Percentiles rank a stretch among this genome's conserved stretches.
These are phyloP conservation scores for Canna indica DNA, from an alignment of 176 grass and related monocot species.

Conservation along the genomic window DNA sequence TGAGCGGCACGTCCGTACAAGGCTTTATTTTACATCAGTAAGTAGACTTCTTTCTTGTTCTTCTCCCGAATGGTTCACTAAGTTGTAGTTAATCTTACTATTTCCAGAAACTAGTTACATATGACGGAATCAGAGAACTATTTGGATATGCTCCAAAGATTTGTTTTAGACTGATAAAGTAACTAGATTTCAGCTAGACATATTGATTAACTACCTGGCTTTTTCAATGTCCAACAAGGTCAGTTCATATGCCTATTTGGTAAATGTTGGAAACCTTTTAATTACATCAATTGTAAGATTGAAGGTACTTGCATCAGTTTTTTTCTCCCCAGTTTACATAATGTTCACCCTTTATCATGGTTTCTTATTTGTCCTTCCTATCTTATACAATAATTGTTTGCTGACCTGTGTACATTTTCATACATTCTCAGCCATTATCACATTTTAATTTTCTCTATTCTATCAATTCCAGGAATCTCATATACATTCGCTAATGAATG, in stretches of 20 bases:
- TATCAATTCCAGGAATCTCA: slow-evolving; percentile 62
- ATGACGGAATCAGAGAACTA: too few relatives aligned
- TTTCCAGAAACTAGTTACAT: background rate
- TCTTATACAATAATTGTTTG: background rate
- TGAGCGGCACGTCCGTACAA: slow-evolving; percentile 87
- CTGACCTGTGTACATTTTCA: background rate
- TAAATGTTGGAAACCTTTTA: background rate
- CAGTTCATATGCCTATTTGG: background rate
- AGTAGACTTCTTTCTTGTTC: slow-evolving; percentile 20
- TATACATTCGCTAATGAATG: slow-evolving; percentile 93
- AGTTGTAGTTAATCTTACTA: background rate
- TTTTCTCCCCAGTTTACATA: background rate
- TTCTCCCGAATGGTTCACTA: slow-evolving; percentile 20
- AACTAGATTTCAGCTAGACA: background rate
- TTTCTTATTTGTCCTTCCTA: slow-evolving; percentile 24
- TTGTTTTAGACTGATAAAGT: background rate
- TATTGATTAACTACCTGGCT: background rate
- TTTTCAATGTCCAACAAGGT: background rate
- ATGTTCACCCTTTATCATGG: background rate
- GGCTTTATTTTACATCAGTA: slow-evolving; percentile 99
- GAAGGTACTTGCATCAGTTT: background rate
- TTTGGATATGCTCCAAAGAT: background rate
- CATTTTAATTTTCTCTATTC: background rate
- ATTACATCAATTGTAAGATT: background rate
- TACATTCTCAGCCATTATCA: background rate